Percentiles rank a stretch among this genome's conserved stretches.
Evolutionary conservation across 257 asterid genomes (phyloP).

Genomic region (Gardenia jasminoides): DNA sequence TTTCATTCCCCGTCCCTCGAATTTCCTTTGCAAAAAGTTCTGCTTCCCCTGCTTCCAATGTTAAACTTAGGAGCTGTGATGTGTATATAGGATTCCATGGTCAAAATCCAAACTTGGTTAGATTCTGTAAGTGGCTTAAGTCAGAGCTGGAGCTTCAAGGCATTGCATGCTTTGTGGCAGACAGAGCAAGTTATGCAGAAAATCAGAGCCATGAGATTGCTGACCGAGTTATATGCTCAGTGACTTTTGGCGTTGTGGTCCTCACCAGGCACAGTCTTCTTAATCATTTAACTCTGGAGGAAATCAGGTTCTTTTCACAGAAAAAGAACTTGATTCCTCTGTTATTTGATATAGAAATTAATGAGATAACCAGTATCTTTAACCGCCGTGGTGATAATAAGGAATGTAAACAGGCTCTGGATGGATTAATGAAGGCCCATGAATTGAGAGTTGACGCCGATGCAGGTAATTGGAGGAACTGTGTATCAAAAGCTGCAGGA

Average conservation of each 20-base stretch:
- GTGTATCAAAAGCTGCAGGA: constrained; percentile 55
- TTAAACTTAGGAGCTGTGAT: constrained; percentile 81
- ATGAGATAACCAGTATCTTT: constrained; percentile 37
- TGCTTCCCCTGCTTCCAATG: constrained; percentile 62
- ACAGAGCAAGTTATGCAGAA: constrained; percentile 68
- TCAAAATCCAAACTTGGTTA: constrained; percentile 54
- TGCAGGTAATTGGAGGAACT: constrained; percentile 71
- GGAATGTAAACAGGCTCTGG: constrained; percentile 66
- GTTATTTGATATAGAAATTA: constrained; percentile 58
- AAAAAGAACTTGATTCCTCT: constrained; percentile 82
- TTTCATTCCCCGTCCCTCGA: constrained; percentile 78
- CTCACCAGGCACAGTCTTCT: constrained; percentile 51
- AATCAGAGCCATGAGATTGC: constrained; percentile 89
- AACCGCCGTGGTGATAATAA: constrained; percentile 46
- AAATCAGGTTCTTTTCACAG: constrained; percentile 76
- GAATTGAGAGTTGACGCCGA: constrained; percentile 62
- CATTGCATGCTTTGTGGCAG: constrained; percentile 81
- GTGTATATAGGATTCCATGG: constrained; percentile 84
- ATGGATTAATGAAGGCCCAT: constrained; percentile 56
- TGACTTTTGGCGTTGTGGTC: constrained; percentile 62
- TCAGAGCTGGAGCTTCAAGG: constrained; percentile 92
- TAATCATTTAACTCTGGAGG: constrained; percentile 65
- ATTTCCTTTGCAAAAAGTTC: constrained; percentile 77
- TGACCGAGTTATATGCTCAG: constrained; percentile 84
- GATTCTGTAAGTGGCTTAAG: constrained; percentile 88